phyloP scores from a whole-genome alignment of 306 rosid genomes.

The Quercus bicolor region DNA sequence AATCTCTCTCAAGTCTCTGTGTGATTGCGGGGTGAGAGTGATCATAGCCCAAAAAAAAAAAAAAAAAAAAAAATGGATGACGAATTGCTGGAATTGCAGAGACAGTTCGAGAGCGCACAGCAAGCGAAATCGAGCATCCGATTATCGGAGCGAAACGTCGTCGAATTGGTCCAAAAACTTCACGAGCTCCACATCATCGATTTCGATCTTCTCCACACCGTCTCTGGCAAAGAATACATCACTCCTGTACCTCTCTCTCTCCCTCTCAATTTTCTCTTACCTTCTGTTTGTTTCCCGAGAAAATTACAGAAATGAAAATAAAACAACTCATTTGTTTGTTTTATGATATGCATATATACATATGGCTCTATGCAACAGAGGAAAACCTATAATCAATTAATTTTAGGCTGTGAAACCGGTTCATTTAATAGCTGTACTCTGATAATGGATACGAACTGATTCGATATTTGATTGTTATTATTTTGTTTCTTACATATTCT shows the following conservation, averaged over 20 bases:
- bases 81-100: slow-evolving; percentile 88
- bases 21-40: background rate
- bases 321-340: background rate
- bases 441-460: background rate
- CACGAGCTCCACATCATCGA: slow-evolving; percentile 90
- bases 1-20: background rate
- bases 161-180: slow-evolving; percentile 89
- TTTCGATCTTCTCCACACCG: slow-evolving; percentile 93
- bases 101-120: slow-evolving; percentile 94
- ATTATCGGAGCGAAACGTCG: slow-evolving; percentile 93
- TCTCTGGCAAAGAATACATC: slow-evolving; percentile 94
- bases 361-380: background rate
- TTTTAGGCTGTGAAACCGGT: background rate
- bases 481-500: background rate
- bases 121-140: slow-evolving; percentile 90
- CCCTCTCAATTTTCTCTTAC: slow-evolving; percentile 7
- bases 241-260: slow-evolving; percentile 61
- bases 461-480: background rate
- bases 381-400: background rate
- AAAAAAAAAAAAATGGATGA: slow-evolving; percentile 58
- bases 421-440: background rate
- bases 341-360: background rate
- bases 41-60: slow-evolving; percentile 1
- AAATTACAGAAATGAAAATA: background rate
- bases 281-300: background rate